phyloP scores from a whole-genome alignment of 1,139 yeast species.

The Lodderomyces orthopsilosis region DNA sequence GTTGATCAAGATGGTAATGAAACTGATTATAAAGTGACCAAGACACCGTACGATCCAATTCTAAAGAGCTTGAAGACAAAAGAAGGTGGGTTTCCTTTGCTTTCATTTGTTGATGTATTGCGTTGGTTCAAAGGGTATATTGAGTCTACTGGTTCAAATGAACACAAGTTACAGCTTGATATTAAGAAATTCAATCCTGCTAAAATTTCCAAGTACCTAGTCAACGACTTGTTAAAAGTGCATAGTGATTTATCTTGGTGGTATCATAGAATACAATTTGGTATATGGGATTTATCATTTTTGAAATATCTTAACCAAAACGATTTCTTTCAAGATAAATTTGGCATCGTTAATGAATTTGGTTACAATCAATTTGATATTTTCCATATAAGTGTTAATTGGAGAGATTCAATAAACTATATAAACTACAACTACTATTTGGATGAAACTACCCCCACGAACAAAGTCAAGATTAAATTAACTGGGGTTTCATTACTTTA shows the following conservation, averaged over 20 bases:
- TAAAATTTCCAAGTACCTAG: constrained; percentile 50
- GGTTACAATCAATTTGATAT: constrained; percentile 33
- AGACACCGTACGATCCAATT: constrained; percentile 34
- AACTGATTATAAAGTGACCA: constrained; percentile 38
- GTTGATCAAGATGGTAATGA: constrained; percentile 43
- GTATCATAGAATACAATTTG: constrained; percentile 68
- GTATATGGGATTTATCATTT: constrained; percentile 76
- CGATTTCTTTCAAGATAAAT: constrained; percentile 24
- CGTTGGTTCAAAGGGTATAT: constrained; percentile 52
- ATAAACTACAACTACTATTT: constrained; percentile 38
- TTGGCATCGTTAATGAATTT: constrained; percentile 13
- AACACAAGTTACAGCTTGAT: constrained; percentile 65
- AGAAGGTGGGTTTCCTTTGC: constrained; percentile 55
- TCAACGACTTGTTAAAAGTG: constrained; percentile 47
- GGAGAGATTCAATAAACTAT: constrained; percentile 35
- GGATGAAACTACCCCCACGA: constrained; percentile 22
- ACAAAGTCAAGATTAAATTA: constrained; percentile 26
- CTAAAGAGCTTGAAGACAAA: constrained; percentile 55
- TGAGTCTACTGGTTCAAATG: constrained; percentile 15
- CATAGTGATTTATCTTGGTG: constrained; percentile 58
- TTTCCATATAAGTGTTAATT: constrained; percentile 34
- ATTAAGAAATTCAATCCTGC: constrained; percentile 72
- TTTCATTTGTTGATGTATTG: constrained; percentile 60
- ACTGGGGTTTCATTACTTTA: constrained; percentile 42
- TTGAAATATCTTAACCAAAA: constrained; percentile 51